Base-by-base conservation (phyloP, 805 yeast genomes). In the Hanseniaspora pseudoguilliermondii region DNA sequence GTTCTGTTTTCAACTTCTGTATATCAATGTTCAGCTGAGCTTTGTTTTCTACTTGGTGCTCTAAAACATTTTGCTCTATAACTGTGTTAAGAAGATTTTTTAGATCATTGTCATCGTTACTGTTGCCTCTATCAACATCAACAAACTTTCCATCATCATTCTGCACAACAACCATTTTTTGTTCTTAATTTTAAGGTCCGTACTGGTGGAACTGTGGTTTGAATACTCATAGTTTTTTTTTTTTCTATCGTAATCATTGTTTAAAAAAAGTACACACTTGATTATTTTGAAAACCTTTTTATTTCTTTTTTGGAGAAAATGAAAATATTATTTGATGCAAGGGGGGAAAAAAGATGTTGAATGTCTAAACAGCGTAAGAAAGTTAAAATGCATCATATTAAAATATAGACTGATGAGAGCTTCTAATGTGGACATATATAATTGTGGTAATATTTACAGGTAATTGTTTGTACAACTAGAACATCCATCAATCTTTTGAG, bases 31-130 rank as follows among this genome's bases (percentile, higher is more conserved):
- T 79, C 55, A 72, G 71, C 59, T 82, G 81, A 0, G 96, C 95
- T 68, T 79, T 72, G 36, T 73, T 72, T 18, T 88, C 87, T 36
- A 91, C 82, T 57, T 78, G 73, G 48, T 79, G 71, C 63, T 90
- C 98, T n/a, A 91, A 68, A 9, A 82, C 56, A 46, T 53, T 81
- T 54, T 78, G 81, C 66, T 93, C 97, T 62, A 86, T 81, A 3
- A 87, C 71, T 62, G 73, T 73, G 32, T 86, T 81, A 0, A 80
- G 82, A 21, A 79, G 61, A 2, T 69, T 64, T 23, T 66, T 64
- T 36, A 76, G 63, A 1, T 66, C 62, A 18, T 60, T 59, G 29
- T 57, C 57, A 10, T 64, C 40, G 9, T 20, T n/a, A 39, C 10
- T 49, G 15, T 13, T 23, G 11, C n/a, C 8, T 3, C 23, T 34